phyloP scores from a whole-genome alignment of 202 grass and related monocot species.

The Musa balbisiana region DNA sequence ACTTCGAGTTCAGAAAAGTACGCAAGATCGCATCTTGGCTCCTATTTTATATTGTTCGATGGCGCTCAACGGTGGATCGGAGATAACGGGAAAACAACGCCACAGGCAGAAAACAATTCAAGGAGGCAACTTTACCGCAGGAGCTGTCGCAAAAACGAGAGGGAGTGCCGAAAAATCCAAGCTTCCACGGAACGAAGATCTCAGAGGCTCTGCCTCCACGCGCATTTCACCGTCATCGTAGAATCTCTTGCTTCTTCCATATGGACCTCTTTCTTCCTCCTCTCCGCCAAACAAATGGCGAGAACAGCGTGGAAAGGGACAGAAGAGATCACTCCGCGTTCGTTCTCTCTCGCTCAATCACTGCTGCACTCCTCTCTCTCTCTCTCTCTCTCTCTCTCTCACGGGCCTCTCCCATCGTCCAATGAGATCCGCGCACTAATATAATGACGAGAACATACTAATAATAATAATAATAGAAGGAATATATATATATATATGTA shows the following conservation, averaged over 20 bases:
- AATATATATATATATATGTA: no score
- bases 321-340: not conserved
- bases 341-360: no score
- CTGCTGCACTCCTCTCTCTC: not conserved
- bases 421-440: not conserved
- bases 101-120: not conserved
- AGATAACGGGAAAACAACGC: not conserved
- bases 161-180: slow-evolving; percentile 6
- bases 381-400: not conserved
- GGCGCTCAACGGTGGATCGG: no score
- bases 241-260: not conserved
- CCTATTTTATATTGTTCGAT: not conserved
- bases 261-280: not conserved
- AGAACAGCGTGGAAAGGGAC: not conserved
- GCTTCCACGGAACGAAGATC: slow-evolving; percentile 6
- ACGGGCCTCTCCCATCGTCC: not conserved
- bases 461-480: no score
- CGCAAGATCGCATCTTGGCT: slow-evolving; percentile 3
- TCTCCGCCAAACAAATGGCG: not conserved
- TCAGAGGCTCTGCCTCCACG: not conserved
- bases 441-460: not conserved
- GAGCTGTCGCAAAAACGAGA: not conserved
- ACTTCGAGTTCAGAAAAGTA: slow-evolving; percentile 16
- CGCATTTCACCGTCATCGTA: not conserved
- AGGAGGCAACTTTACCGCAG: not conserved